Evolutionary conservation across 2,329 filamentous ascomycete species (phyloP), one percentile per base, ranked within the genome.

Genomic region (Clarireedia homoeocarpa): DNA sequence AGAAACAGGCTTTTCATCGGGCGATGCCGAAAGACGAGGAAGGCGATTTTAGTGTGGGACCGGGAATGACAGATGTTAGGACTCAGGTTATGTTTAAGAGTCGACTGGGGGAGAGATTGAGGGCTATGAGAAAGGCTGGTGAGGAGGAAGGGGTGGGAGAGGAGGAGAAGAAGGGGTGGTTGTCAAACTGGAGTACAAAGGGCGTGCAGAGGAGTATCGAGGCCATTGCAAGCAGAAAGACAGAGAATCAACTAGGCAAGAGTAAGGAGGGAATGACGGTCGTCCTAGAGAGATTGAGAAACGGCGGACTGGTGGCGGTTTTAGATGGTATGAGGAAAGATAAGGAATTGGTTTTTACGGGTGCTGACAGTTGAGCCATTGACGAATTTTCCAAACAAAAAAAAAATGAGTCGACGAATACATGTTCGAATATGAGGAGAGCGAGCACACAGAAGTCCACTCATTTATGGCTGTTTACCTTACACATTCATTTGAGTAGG

Each of bases 211-310:
- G 85, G 61, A 89, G 84, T 66, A 91, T 94, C 65, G 89, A 94
- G 73, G 80, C 81, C 53, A 84, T 92, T 59, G 88, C 87, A 10
- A 83, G 88, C 40, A 86, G 84, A 66, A 86, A 89, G 68, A 90
- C 89, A 5, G 81, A 86, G 62, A 85, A 87, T 65, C 87, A 89
- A 68, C 79, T 92, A 65, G 84, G 85, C 51, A 91, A 91, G 74
- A 89, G 87, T 63, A 83, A 86, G 50, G 86, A 91, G 69, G 89
- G 89, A 49, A 92, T 94, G 89, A 84, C 82, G 56, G 82, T 91
- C 39, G 88, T 94, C 7, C 76, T 94, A 23, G 86, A 91, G 71
- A 77, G 88, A 48, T 70, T 89, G 67, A 75, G 85, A 53, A 75
- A 77, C 57, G 85, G 85, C 40, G 86, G 85, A 0, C 73, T 89